Evolutionary conservation across 306 rosid species (phyloP).

Genomic region (Pyrus betulifolia): DNA sequence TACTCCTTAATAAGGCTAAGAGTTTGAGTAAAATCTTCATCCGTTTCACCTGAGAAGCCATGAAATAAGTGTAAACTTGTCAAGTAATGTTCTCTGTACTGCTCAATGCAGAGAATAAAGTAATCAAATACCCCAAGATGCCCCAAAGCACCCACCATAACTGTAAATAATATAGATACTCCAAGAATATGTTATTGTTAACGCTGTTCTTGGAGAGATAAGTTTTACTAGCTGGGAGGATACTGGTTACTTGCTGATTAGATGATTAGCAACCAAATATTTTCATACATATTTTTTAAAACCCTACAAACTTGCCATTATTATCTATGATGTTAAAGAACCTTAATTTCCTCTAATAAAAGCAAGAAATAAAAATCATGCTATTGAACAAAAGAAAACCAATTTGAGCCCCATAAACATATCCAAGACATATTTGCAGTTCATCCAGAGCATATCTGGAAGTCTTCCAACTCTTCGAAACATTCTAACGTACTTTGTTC

Average conservation of each 20-base stretch:
- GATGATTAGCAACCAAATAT: neutral
- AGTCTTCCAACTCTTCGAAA: neutral
- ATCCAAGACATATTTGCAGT: neutral
- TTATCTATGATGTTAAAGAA: neutral
- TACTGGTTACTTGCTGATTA: neutral
- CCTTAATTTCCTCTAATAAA: neutral
- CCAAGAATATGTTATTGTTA: neutral
- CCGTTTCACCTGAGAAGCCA: constrained; percentile 76
- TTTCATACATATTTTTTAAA: neutral
- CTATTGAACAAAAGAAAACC: neutral
- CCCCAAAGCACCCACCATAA: neutral
- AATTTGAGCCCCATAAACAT: neutral
- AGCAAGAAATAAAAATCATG: neutral
- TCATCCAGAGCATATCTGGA: neutral
- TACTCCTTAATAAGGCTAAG: constrained; percentile 62
- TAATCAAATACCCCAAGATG: neutral
- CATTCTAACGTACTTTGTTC: neutral
- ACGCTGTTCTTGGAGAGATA: neutral
- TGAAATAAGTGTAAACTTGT: constrained; percentile 11
- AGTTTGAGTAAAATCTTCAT: constrained; percentile 83
- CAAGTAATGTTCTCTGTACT: constrained; percentile 5
- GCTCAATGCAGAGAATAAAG: constrained; percentile 2
- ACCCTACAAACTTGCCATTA: neutral
- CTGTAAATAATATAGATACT: neutral
- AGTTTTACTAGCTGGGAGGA: neutral